Conservation (phyloP, 148 eudicot genomes). For the Camellia granthamiana region DNA sequence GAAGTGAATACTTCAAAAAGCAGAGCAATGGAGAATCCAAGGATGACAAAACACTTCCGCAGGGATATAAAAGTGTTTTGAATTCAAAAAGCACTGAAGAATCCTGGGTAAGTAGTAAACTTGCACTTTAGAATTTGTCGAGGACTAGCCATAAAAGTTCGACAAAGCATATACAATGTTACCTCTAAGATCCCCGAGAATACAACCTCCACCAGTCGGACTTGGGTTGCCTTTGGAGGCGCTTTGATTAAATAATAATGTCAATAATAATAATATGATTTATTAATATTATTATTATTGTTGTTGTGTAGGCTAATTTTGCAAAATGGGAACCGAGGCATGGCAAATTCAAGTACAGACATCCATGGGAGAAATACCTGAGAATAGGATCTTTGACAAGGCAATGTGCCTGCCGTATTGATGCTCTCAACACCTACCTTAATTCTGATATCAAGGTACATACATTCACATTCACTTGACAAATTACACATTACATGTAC, state of each 20-base stretch:
- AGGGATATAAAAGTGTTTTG: constrained; percentile 44
- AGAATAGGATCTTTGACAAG: constrained; percentile 30
- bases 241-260: background rate
- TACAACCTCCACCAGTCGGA: background rate
- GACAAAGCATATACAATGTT: too few species aligned
- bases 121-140: background rate
- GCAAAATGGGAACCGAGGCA: constrained; percentile 14
- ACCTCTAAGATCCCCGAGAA: too few species aligned
- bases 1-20: constrained; percentile 45
- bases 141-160: too few species aligned
- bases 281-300: too few species aligned
- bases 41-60: constrained; percentile 27
- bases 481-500: too few species aligned
- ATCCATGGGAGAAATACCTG: constrained; percentile 35
- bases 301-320: background rate
- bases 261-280: too few species aligned
- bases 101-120: constrained; percentile 40
- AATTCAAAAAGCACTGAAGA: constrained; percentile 59
- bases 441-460: constrained; percentile 11
- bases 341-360: constrained; percentile 23
- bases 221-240: background rate
- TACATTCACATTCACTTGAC: too few species aligned
- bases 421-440: constrained; percentile 27
- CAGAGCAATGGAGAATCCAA: background rate
- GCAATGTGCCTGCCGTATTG: constrained; percentile 38